A percentile compares a stretch with the other conserved stretches of the same genome.
These are phyloP conservation scores for Lasiosphaeria ovina DNA, from an alignment of 495 filamentous ascomycete species.

Conservation along the genomic window DNA sequence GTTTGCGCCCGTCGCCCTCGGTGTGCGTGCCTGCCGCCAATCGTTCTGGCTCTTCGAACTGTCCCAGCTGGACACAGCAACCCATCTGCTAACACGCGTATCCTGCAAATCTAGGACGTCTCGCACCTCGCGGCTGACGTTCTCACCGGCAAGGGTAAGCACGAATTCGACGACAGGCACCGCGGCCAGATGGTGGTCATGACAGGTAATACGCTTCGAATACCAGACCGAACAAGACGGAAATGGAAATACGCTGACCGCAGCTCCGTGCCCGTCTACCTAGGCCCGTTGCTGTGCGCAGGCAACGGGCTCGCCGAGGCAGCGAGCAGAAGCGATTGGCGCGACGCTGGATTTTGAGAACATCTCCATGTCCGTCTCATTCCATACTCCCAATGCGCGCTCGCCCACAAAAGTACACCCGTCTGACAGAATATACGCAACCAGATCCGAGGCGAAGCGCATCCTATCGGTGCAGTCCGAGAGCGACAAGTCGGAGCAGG, in stretches of 20 bases:
- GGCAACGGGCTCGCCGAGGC: conserved; percentile 53
- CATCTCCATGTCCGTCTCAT: conserved; percentile 45
- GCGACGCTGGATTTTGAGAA: conserved; percentile 51
- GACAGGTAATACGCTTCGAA: conserved; percentile 35
- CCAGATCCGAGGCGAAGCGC: conserved; percentile 45
- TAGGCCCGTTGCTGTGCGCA: conserved; percentile 46
- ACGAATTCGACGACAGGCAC: conserved; percentile 55
- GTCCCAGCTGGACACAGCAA: no score
- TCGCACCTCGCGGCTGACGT: conserved; percentile 52
- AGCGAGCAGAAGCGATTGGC: conserved; percentile 49
- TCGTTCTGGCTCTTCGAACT: no score
- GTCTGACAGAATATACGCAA: conserved; percentile 8
- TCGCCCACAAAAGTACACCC: no score
- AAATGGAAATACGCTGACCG: no score
- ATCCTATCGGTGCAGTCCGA: conserved; percentile 44
- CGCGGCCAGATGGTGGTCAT: conserved; percentile 56
- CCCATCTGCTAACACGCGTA: no score
- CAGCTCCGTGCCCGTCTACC: not conserved
- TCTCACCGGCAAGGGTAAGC: conserved; percentile 49
- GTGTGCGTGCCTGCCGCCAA: conserved; percentile 21
- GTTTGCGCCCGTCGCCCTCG: conserved; percentile 54
- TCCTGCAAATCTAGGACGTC: conserved; percentile 37
- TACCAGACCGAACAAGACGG: no score
- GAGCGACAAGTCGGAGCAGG: conserved; percentile 47
- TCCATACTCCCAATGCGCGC: not conserved